Evolutionary conservation across 768 basidiomycete species (phyloP).

Genomic region (Tricholoma bakamatsutake): DNA sequence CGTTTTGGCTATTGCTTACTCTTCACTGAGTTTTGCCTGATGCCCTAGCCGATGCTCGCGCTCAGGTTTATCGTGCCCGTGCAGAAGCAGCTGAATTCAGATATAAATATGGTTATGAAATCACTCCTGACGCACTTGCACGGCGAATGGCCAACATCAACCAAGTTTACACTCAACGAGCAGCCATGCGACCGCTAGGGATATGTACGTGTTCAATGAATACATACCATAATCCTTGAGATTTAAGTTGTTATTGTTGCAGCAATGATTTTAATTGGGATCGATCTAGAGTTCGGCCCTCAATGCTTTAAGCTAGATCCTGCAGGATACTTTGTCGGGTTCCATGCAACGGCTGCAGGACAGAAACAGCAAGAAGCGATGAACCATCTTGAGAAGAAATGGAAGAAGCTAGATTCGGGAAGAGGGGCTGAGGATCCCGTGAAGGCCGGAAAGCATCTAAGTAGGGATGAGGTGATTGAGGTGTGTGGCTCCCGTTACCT

Average conservation of each 20-base stretch:
- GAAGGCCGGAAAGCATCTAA: conserved; percentile 67
- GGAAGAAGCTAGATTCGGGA: conserved; percentile 88
- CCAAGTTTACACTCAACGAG: conserved; percentile 97
- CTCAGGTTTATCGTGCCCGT: conserved; percentile 84
- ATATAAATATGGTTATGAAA: conserved; percentile 97
- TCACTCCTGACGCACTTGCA: conserved; percentile 94
- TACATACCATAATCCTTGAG: not conserved
- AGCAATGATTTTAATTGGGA: conserved; percentile 97
- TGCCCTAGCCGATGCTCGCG: conserved; percentile 77
- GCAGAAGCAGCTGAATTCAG: conserved; percentile 88
- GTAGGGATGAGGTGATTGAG: conserved; percentile 83
- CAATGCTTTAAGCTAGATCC: conserved; percentile 98
- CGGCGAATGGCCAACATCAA: conserved; percentile 95
- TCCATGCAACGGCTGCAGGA: conserved; percentile 94
- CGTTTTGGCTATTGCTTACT: not conserved
- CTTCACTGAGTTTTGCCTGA: not conserved
- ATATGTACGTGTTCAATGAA: conserved; percentile 59
- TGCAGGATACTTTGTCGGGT: conserved; percentile 97
- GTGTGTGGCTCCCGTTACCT: conserved; percentile 33
- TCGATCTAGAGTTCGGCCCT: conserved; percentile 88
- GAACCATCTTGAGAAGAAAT: conserved; percentile 98
- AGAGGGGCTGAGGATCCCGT: conserved; percentile 74
- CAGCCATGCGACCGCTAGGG: conserved; percentile 94
- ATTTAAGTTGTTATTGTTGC: not conserved
- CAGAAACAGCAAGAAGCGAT: conserved; percentile 98